Evolutionary conservation across 2,329 filamentous ascomycete genomes (phyloP).

Genomic region (Hypoxylon sp.): DNA sequence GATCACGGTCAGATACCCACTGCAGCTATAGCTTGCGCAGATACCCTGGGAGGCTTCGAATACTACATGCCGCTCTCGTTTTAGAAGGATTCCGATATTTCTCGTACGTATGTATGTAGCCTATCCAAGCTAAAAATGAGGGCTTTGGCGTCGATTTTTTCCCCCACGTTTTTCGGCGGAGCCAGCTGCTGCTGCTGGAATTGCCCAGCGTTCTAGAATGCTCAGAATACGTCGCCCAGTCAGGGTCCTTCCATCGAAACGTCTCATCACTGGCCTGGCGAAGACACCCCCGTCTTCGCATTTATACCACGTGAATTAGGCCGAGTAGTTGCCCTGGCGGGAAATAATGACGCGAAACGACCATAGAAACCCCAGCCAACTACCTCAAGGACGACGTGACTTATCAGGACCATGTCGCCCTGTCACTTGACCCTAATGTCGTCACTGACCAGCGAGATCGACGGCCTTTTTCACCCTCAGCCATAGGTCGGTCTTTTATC

Average conservation of each 20-base stretch:
- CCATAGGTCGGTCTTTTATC: conserved; percentile 38
- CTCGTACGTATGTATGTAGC: conserved; percentile 26
- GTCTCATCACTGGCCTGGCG: conserved; percentile 31
- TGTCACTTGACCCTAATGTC: conserved; percentile 39
- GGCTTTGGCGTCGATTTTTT: conserved; percentile 36
- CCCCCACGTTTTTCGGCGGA: conserved; percentile 53
- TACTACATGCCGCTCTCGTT: conserved; percentile 26
- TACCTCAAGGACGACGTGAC: conserved; percentile 13
- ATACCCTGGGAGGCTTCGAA: conserved; percentile 21
- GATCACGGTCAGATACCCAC: conserved; percentile 25
- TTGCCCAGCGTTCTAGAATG: conserved; percentile 51
- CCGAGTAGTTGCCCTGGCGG: conserved; percentile 16
- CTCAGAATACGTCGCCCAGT: conserved; percentile 47
- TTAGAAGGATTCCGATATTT: conserved; percentile 38
- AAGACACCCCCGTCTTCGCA: conserved; percentile 23
- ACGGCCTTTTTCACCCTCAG: conserved; percentile 24
- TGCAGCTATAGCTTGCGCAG: conserved; percentile 25
- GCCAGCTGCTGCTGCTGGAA: conserved; percentile 44
- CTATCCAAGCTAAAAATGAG: conserved; percentile 27
- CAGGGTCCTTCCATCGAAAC: conserved; percentile 39
- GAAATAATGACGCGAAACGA: conserved; percentile 35
- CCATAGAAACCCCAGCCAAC: conserved; percentile 15
- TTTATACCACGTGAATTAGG: conserved; percentile 27
- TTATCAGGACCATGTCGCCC: conserved; percentile 30
- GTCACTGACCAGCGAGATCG: conserved; percentile 38